A percentile compares a stretch with the other conserved stretches of the same genome.
These are phyloP conservation scores for Tothia fuscella DNA, from an alignment of 2,329 filamentous ascomycete species.

Conservation along the genomic window DNA sequence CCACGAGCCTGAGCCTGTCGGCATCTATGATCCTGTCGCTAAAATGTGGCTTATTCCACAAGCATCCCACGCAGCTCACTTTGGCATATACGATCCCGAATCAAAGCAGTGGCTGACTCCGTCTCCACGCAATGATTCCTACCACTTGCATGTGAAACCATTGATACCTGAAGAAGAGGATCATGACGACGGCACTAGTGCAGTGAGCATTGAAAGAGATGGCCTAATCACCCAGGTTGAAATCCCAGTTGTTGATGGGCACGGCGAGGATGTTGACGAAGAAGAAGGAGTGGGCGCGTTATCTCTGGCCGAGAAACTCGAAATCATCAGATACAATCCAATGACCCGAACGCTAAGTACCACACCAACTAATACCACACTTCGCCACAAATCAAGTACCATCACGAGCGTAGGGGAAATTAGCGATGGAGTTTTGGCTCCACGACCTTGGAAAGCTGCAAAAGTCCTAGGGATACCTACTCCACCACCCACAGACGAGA, in stretches of 20 bases:
- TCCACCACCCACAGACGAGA: background rate
- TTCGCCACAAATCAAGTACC: background rate
- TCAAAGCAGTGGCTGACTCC: background rate
- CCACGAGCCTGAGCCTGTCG: too few species aligned
- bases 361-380: background rate
- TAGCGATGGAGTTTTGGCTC: background rate
- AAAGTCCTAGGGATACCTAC: background rate
- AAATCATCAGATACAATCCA: background rate
- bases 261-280: background rate
- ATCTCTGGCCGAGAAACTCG: background rate
- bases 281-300: background rate
- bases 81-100: background rate
- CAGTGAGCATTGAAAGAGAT: background rate
- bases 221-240: background rate
- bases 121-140: background rate
- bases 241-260: too few species aligned
- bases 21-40: background rate
- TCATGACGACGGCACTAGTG: background rate
- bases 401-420: background rate
- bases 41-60: slow-evolving; percentile 2
- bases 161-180: too few species aligned
- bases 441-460: slow-evolving; percentile 3
- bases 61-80: background rate
- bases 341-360: background rate
- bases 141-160: background rate